Evolutionary conservation across 495 filamentous ascomycete species (phyloP).

Genomic region (Sporormia fimetaria): DNA sequence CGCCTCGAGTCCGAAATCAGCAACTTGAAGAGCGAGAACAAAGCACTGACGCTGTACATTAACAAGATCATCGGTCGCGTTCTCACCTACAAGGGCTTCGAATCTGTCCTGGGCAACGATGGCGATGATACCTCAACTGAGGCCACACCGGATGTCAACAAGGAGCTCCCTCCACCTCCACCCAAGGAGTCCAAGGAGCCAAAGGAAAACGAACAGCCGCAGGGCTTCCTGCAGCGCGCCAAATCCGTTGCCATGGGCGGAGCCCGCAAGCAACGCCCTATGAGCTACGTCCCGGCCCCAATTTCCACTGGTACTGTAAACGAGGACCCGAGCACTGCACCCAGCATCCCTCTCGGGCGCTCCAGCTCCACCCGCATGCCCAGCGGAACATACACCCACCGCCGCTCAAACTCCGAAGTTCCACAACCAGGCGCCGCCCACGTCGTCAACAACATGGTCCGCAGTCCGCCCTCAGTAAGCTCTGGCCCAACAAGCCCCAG

Average conservation of each 20-base stretch:
- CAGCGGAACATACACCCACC: conserved; percentile 40
- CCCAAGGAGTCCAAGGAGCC: too few species aligned
- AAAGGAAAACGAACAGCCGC: conserved; percentile 35
- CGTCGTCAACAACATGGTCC: conserved; percentile 78
- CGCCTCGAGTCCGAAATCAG: conserved; percentile 71
- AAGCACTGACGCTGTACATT: conserved; percentile 91
- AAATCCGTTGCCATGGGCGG: conserved; percentile 50
- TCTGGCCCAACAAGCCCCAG: conserved; percentile 44
- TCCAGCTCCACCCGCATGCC: conserved; percentile 41
- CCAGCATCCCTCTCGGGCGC: conserved; percentile 65
- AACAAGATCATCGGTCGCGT: conserved; percentile 96
- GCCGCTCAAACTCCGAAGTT: conserved; percentile 58
- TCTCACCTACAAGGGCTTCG: conserved; percentile 86
- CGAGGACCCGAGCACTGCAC: conserved; percentile 68
- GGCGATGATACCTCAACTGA: conserved; percentile 42
- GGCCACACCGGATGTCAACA: conserved; percentile 45
- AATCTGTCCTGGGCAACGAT: conserved; percentile 76
- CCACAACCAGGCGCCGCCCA: conserved; percentile 41
- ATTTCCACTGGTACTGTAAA: conserved; percentile 23
- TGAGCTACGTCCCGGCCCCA: conserved; percentile 46
- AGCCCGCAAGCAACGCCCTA: conserved; percentile 48
- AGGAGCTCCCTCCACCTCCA: conserved; percentile 76
- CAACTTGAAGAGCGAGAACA: conserved; percentile 84
- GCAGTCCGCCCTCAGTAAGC: conserved; percentile 46
- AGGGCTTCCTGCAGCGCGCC: conserved; percentile 64